Percentiles rank a stretch among this genome's conserved stretches.
These are phyloP conservation scores for Heterobasidion annosum DNA, from an alignment of 1,284 basidiomycete species.

Conservation along the genomic window DNA sequence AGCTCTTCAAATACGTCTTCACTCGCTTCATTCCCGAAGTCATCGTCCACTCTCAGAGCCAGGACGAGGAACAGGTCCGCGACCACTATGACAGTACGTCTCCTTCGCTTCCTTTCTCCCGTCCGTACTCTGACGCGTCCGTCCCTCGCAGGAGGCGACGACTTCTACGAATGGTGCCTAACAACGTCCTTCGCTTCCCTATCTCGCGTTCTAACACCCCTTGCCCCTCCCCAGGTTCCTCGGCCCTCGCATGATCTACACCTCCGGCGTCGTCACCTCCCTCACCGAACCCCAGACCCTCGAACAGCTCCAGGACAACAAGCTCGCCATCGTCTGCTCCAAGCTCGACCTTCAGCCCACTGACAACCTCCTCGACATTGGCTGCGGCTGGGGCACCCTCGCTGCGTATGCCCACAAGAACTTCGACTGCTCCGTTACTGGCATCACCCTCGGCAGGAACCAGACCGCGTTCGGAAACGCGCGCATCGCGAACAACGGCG, in stretches of 20 bases:
- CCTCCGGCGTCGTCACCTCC: slow-evolving; percentile 83
- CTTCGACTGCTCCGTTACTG: slow-evolving; percentile 91
- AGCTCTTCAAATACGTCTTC: slow-evolving; percentile 94
- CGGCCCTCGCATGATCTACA: slow-evolving; percentile 96
- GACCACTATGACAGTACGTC: slow-evolving; percentile 89
- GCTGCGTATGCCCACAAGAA: slow-evolving; percentile 95
- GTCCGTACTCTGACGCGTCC: slow-evolving; percentile 13
- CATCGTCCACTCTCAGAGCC: slow-evolving; percentile 80
- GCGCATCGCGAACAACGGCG: slow-evolving; percentile 73
- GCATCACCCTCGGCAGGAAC: slow-evolving; percentile 88
- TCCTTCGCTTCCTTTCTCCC: slow-evolving; percentile 10
- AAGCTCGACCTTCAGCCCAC: slow-evolving; percentile 85
- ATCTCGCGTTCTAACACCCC: not conserved
- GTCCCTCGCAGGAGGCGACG: slow-evolving; percentile 61
- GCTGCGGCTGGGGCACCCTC: slow-evolving; percentile 98
- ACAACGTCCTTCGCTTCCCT: slow-evolving; percentile 5
- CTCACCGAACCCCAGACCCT: slow-evolving; percentile 73
- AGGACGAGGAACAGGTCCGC: slow-evolving; percentile 95
- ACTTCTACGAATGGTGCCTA: slow-evolving; percentile 81
- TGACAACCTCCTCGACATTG: slow-evolving; percentile 83
- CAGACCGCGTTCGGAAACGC: slow-evolving; percentile 92
- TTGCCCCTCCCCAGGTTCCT: slow-evolving; percentile 57
- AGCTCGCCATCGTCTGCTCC: slow-evolving; percentile 89
- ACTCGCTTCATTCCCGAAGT: slow-evolving; percentile 88
- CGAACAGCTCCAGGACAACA: slow-evolving; percentile 98